Evolutionary conservation across 306 rosid species (phyloP), one percentile per base, ranked within the genome.

Genomic region (Sphenostylis stenocarpa): DNA sequence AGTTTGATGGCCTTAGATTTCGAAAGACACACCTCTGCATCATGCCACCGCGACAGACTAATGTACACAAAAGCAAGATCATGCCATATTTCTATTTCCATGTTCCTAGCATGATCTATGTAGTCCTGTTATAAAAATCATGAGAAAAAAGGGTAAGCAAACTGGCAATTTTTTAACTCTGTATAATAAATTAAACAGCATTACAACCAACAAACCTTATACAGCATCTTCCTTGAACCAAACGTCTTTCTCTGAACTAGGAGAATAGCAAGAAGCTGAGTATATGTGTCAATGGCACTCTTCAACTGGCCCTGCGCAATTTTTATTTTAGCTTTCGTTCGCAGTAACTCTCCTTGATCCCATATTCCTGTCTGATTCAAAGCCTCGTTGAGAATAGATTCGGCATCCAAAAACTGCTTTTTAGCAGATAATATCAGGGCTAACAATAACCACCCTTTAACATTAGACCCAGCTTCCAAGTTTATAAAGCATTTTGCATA

Each of bases 301-400:
- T 67, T 86, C 65, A 96, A 80, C 76, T 84, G 88, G 73, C 89
- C 96, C 82, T 92, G 96, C 0, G 90, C 92, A 67, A 86, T 74
- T 83, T 87, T 86, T 77, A 96, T 87, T 85, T 92, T 92, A 52
- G 97, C 99, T 88, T 91, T 96, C 48, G 94, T 91, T 72, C 88
- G 85, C 86, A 92, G 83, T 74, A 91, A 71, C 63, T 86, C 88
- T 69, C 94, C 97, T 88, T 88, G 98, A 70, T 96, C 96, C 99
- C 99, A 96, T 85, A 82, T 91, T 67, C 88, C 94, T 28, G 97
- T 89, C 82, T 90, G 93, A 78, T 92, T 93, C 86, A 96, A 84
- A 80, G 98, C 98, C 81, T 91, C 90, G 70, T 86, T 81, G 16
- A 92, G 70, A 33, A 96, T 72, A 72, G 86, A 79, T 83, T 96